Evolutionary conservation across 495 filamentous ascomycete species (phyloP).

Genomic region (Haplographium delicatum): DNA sequence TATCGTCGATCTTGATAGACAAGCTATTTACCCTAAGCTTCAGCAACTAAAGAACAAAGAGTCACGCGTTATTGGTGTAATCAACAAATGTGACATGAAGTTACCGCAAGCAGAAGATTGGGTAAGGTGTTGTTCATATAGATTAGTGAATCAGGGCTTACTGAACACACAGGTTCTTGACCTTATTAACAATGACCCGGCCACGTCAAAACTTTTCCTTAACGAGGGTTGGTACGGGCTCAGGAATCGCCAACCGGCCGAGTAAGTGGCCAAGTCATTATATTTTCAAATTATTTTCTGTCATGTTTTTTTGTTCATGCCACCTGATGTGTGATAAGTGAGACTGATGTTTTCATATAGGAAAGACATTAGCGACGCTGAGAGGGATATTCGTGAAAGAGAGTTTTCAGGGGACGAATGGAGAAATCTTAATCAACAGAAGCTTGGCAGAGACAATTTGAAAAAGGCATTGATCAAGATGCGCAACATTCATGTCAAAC

Average conservation of each 20-base stretch:
- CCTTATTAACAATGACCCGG: constrained; percentile 2
- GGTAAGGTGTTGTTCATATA: not conserved
- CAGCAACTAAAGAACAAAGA: not conserved
- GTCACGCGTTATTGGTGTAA: constrained; percentile 7
- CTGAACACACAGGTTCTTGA: constrained; percentile 5
- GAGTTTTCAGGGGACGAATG: constrained; percentile 7
- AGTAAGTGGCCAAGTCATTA: too few relatives aligned
- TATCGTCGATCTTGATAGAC: constrained; percentile 2
- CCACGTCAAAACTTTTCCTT: not conserved
- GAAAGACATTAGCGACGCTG: not conserved
- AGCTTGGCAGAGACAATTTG: constrained; percentile 9
- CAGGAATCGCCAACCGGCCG: constrained; percentile 1
- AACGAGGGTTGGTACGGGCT: constrained; percentile 15
- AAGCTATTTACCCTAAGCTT: constrained; percentile 3
- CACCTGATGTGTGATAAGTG: too few relatives aligned
- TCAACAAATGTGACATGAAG: constrained; percentile 14
- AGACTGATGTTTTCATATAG: too few relatives aligned
- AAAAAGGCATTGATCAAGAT: constrained; percentile 13
- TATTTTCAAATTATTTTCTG: too few relatives aligned
- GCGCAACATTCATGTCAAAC: constrained; percentile 11
- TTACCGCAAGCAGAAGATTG: constrained; percentile 3
- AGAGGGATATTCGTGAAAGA: constrained; percentile 4
- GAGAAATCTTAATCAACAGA: not conserved
- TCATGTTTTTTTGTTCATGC: too few relatives aligned
- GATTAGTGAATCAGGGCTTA: not conserved